Base-by-base conservation (phyloP, 192 early-diverging fungal genomes). In the Gonapodya prolifera region DNA sequence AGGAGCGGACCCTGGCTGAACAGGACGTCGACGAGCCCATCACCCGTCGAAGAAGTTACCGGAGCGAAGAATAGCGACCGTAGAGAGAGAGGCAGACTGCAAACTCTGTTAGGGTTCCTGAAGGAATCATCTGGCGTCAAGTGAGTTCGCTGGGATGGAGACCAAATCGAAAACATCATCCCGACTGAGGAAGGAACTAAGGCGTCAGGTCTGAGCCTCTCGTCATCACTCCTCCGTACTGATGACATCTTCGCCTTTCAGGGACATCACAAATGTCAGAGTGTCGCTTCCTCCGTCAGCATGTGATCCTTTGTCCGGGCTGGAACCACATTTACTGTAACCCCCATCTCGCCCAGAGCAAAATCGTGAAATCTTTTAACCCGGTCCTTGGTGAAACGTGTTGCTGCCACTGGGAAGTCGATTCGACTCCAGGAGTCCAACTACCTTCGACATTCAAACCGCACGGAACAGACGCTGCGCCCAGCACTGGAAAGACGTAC, bases 261-360 rank as follows among this genome's bases (percentile, higher is more conserved):
- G 2, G 1, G 35, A 77, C 31, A 28, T 31, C 33, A 70, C 45
- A 23, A 69, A 30, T 76, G 83, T 85, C 35, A 89, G 91, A 8
- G 78, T 93, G 69, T 91, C 90, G 61, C 82, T 93, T 71, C 92
- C 92, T 31, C 86, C 91, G 34, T 85, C 90, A 61, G 81, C 92
- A 34, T 81, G 92, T 70, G 90, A 91, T 70, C 92, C 92, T 23
- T 83, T 88, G 35, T 89, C 89, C 30, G 91, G 91, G 71, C 85
- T 93, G 35, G 92, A 93, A 80, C 33, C 29, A 29, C 45, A 78
- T 35, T 70, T 23, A 70, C 69, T 71, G n/a, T n/a, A n/a, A n/a
- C n/a, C n/a, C n/a, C n/a, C n/a, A n/a, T n/a, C 34, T 32, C 31
- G 18, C 17, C 33, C 1, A 81, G 74, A 69, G 78, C 34, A 86